Evolutionary conservation across 768 basidiomycete genomes (phyloP), one percentile per base, ranked within the genome.

Genomic region (Phlebiopsis flavidoalba): DNA sequence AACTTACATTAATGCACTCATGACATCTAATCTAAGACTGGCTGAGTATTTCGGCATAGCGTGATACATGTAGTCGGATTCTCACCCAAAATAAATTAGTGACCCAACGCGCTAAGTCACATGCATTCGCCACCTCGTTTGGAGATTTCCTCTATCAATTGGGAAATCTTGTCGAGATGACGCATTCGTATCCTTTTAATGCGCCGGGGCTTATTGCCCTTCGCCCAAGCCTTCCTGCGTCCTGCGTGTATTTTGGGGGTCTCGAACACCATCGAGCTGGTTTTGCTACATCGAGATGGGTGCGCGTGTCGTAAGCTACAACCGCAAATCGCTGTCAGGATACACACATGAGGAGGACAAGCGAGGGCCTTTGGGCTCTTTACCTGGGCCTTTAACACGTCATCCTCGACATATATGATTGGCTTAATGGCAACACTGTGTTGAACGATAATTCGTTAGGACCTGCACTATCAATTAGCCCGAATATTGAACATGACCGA

Each of bases 1-100:
- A 14, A 35, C 51, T 17, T 60, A 63, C 60, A 57, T 45, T 49
- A 61, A 33, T 17, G 61, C 60, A 10, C 59, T 56, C 63, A 62
- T 62, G 8, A 62, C 31, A 26, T 62, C 61, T 24, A 33, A 53
- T 21, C 61, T 62, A n/a, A 19, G 21, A 22, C 10, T 3, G n/a
- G 45, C 17, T 8, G 53, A 24, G 22, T 43, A n/a, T 26, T 1
- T 22, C 15, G 31, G 50, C 26, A 35, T 2, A 36, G 17, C 2
- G 6, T 26, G 5, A 33, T 33, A 53, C 15, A 36, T 21, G 1
- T 36, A 24, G 17, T 5, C 51, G 52, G 17, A 12, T 5, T 19
- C 52, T 35, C 35, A 49, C 48, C 19, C 24, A 33, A n/a, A 35
- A 53, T 19, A 43, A 59, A 12, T 40, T 37, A n/a, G n/a, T n/a